A percentile compares a stretch with the other conserved stretches of the same genome.
phyloP scores from a whole-genome alignment of 257 asterid species.

The Mitragyna speciosa region DNA sequence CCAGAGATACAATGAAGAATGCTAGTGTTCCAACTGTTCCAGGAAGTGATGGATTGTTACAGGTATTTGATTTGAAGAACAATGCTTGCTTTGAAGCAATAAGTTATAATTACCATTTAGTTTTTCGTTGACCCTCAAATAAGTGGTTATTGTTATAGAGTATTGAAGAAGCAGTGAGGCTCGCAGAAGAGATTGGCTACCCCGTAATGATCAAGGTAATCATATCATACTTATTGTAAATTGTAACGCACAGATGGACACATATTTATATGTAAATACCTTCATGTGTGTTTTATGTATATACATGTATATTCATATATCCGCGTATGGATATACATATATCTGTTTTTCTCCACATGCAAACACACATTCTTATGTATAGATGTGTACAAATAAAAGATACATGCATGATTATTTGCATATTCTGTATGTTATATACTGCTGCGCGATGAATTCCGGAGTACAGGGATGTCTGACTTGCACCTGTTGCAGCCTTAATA shows the following conservation, averaged over 20 bases:
- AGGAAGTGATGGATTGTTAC: constrained; percentile 90
- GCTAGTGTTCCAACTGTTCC: constrained; percentile 99
- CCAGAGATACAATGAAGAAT: constrained; percentile 97
- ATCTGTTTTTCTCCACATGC: too few species aligned
- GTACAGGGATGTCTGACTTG: background rate
- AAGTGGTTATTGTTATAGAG: constrained; percentile 47
- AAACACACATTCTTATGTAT: background rate
- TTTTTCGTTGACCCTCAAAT: constrained; percentile 10
- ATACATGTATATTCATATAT: too few species aligned
- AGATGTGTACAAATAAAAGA: background rate
- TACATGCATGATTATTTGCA: background rate
- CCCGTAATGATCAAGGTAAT: constrained; percentile 99
- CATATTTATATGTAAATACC: too few species aligned
- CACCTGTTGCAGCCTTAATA: background rate
- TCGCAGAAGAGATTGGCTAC: constrained; percentile 82
- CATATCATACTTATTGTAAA: background rate
- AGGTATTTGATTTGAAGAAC: constrained; percentile 42
- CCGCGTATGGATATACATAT: too few species aligned
- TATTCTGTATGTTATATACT: background rate
- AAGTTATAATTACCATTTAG: background rate
- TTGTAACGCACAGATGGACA: too few species aligned
- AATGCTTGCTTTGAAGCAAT: background rate
- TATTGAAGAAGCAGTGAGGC: constrained; percentile 81
- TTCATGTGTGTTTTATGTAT: too few species aligned
- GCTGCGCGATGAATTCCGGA: background rate